These are phyloP conservation scores for Malassezia nana DNA, from an alignment of 1,284 basidiomycete species.

Conservation along the genomic window DNA sequence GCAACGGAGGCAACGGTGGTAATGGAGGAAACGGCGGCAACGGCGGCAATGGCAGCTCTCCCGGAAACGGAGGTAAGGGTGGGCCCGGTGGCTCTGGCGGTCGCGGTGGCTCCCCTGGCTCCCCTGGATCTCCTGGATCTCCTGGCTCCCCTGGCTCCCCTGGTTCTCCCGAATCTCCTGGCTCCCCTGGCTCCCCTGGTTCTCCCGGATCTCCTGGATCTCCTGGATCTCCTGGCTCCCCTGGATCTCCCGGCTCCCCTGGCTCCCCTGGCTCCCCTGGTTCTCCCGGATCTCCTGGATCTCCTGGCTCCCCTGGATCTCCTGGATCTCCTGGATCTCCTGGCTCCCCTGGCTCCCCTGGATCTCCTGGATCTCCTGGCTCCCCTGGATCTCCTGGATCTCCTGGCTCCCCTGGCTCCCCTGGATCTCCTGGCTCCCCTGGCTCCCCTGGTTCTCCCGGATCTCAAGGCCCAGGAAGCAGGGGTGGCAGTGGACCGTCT, in stretches of 20 bases:
- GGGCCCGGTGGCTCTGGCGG: neutral
- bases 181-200: neutral
- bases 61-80: neutral
- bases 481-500: neutral
- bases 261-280: neutral
- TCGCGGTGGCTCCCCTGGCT: constrained; percentile 1
- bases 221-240: neutral
- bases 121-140: constrained; percentile 2
- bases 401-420: constrained; percentile 5
- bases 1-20: neutral
- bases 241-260: constrained; percentile 2
- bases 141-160: neutral
- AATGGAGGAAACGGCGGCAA: neutral
- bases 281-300: neutral
- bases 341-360: neutral
- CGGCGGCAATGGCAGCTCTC: constrained; percentile 2
- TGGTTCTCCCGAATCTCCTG: neutral
- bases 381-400: constrained; percentile 4
- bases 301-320: neutral
- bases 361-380: neutral
- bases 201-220: neutral
- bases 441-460: neutral
- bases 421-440: neutral
- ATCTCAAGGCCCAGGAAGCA: neutral
- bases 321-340: neutral